These are phyloP conservation scores for Dioscorea dumetorum DNA, from an alignment of 106 monocot genomes.

Conservation along the genomic window DNA sequence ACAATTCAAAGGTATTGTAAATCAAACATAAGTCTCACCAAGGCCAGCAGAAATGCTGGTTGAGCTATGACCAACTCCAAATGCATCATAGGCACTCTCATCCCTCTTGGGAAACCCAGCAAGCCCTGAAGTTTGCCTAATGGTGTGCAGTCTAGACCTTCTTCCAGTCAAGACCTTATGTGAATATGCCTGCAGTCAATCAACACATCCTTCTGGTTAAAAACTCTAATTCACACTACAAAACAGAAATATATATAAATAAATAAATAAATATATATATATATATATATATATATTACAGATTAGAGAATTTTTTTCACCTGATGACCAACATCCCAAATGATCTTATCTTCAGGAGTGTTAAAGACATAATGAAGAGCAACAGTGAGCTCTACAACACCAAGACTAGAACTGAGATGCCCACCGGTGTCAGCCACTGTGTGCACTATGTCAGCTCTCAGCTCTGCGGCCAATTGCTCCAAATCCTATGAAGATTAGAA, in stretches of 20 bases:
- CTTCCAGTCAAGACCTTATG: conserved; percentile 92
- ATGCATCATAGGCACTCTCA: conserved; percentile 83
- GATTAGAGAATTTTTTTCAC: conserved; percentile 3
- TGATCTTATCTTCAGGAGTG: conserved; percentile 76
- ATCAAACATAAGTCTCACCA: conserved; percentile 20
- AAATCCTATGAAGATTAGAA: conserved; percentile 32
- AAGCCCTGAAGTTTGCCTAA: conserved; percentile 78
- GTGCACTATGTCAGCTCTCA: conserved; percentile 68
- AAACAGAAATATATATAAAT: too few relatives aligned
- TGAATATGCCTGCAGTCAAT: conserved; percentile 52
- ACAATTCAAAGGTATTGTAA: not conserved
- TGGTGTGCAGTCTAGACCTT: conserved; percentile 67
- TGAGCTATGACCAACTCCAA: conserved; percentile 86
- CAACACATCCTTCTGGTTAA: not conserved
- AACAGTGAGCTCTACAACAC: conserved; percentile 80
- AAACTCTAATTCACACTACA: not conserved
- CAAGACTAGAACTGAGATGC: conserved; percentile 73
- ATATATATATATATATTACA: not conserved
- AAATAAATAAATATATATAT: too few relatives aligned
- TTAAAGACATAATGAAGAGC: conserved; percentile 87
- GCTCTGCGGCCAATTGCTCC: conserved; percentile 70
- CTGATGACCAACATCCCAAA: conserved; percentile 98
- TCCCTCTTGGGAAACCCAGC: conserved; percentile 82
- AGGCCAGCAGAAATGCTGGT: conserved; percentile 92
- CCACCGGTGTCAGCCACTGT: conserved; percentile 67